Conservation (phyloP, 2,329 filamentous ascomycete species). For the Pyricularia pennisetigena region DNA sequence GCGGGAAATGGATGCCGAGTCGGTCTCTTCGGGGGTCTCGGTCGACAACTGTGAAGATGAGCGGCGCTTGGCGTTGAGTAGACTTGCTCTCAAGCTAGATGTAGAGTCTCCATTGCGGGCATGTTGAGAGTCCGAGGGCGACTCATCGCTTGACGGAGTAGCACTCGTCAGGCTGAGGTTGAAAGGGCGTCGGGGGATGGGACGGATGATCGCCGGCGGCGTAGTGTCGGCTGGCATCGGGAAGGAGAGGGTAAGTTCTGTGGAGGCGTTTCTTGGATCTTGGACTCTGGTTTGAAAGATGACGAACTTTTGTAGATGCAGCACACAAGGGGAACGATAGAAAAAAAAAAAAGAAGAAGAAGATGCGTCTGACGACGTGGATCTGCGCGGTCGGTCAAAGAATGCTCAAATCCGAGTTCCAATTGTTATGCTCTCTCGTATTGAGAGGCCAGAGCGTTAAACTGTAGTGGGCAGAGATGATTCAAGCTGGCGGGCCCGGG, state of each 20-base stretch:
- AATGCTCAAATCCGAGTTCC: not conserved
- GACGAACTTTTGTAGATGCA: not conserved
- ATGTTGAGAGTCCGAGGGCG: constrained; percentile 22
- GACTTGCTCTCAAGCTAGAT: constrained; percentile 12
- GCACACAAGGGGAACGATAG: too few relatives aligned
- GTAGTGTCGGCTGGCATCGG: constrained; percentile 8
- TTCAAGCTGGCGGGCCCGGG: not conserved
- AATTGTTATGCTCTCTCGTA: not conserved
- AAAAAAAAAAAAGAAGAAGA: not conserved
- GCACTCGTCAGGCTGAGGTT: constrained; percentile 41
- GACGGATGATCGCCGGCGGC: constrained; percentile 45
- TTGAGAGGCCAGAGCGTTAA: not conserved
- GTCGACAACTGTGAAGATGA: constrained; percentile 4
- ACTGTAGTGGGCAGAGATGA: not conserved
- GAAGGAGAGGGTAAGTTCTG: not conserved
- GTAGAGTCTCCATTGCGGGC: constrained; percentile 11
- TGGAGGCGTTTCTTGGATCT: not conserved
- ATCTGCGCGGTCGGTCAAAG: not conserved
- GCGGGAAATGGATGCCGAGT: constrained; percentile 41
- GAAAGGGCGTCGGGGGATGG: constrained; percentile 64
- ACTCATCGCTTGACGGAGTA: constrained; percentile 30
- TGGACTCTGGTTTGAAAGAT: not conserved
- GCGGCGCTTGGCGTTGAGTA: constrained; percentile 12
- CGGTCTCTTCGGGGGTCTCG: constrained; percentile 6
- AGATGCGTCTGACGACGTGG: not conserved